phyloP scores from a whole-genome alignment of 768 basidiomycete genomes.

The Mycena latifolia region DNA sequence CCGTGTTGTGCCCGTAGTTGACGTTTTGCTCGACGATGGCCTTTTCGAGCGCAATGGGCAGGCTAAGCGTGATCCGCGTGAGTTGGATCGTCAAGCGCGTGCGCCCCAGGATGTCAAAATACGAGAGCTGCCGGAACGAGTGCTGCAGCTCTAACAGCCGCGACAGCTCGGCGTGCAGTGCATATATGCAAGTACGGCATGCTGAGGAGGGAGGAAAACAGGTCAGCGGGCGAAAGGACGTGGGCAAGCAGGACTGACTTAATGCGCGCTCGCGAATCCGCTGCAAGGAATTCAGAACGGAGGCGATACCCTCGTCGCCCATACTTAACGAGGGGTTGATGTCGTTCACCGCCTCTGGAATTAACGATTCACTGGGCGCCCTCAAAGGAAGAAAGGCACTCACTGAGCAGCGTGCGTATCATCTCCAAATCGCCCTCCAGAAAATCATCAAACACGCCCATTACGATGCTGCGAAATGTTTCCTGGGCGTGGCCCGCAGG shows the following conservation, averaged over 20 bases:
- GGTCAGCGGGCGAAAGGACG: constrained; percentile 7
- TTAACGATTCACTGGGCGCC: neutral
- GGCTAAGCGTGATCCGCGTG: constrained; percentile 78
- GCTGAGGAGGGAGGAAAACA: constrained; percentile 55
- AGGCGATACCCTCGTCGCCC: constrained; percentile 83
- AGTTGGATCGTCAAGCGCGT: constrained; percentile 83
- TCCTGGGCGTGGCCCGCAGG: constrained; percentile 77
- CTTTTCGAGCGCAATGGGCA: constrained; percentile 80
- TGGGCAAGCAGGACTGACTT: constrained; percentile 57
- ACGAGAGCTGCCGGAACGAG: constrained; percentile 79
- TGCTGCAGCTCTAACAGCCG: constrained; percentile 87
- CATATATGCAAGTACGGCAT: constrained; percentile 81
- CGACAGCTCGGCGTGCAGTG: constrained; percentile 78
- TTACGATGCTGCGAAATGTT: constrained; percentile 80
- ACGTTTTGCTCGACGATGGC: constrained; percentile 66
- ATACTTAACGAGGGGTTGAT: constrained; percentile 83
- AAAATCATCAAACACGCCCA: constrained; percentile 85
- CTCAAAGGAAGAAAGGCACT: constrained; percentile 42
- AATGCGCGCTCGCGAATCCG: constrained; percentile 81
- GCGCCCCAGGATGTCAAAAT: constrained; percentile 82
- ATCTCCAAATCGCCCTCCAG: constrained; percentile 91
- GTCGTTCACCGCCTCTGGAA: constrained; percentile 79
- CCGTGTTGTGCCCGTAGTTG: constrained; percentile 27
- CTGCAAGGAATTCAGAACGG: constrained; percentile 77
- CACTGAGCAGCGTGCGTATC: constrained; percentile 80